These are phyloP conservation scores for Naegleria gruberi DNA, from an alignment of 208 protist genomes.

Conservation along the genomic window DNA sequence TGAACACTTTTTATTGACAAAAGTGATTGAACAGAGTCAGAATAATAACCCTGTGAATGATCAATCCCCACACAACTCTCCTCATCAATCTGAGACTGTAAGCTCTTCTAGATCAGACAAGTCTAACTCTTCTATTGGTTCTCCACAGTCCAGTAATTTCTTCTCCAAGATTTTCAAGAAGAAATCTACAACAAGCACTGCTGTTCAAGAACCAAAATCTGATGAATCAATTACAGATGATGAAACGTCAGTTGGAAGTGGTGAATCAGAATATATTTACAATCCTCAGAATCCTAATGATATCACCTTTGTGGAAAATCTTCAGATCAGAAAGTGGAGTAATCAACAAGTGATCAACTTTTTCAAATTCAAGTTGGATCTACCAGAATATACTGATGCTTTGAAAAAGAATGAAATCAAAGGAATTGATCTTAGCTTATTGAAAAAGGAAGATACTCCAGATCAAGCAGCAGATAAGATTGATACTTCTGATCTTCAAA, in stretches of 20 bases:
- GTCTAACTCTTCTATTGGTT: background rate
- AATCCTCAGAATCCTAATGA: background rate
- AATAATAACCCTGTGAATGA: background rate
- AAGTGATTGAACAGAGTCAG: background rate
- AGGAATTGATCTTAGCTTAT: background rate
- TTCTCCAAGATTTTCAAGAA: too few species aligned
- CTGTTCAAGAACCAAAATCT: too few species aligned
- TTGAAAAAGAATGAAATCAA: background rate
- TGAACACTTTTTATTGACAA: background rate
- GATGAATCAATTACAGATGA: background rate
- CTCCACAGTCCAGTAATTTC: background rate
- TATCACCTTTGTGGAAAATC: background rate
- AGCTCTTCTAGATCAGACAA: background rate
- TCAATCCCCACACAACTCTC: background rate
- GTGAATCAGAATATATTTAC: background rate
- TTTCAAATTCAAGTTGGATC: background rate
- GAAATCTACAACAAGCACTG: too few species aligned
- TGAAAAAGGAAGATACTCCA: background rate
- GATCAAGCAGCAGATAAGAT: too few species aligned
- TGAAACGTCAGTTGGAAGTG: background rate
- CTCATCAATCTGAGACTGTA: background rate
- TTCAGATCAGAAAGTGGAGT: background rate
- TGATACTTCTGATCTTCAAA: too few species aligned
- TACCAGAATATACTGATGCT: background rate
- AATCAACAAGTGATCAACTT: background rate